Evolutionary conservation across 768 basidiomycete genomes (phyloP).

Genomic region (Multifurca ochricompacta): DNA sequence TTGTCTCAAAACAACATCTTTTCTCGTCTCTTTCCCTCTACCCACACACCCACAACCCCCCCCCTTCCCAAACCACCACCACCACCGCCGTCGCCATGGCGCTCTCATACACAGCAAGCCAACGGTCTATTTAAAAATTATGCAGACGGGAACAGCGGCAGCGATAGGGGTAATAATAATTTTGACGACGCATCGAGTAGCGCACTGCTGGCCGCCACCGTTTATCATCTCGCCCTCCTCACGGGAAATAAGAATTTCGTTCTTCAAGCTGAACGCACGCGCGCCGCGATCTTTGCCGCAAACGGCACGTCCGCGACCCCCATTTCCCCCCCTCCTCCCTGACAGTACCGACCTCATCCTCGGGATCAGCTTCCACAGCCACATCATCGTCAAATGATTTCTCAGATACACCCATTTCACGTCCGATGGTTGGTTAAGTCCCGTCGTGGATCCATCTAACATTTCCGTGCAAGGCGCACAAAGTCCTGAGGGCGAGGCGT

Average conservation of each 20-base stretch:
- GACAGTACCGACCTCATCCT: slow-evolving; percentile 5
- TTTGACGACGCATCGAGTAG: slow-evolving; percentile 73
- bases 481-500: slow-evolving; percentile 75
- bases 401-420: slow-evolving; percentile 36
- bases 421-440: slow-evolving; percentile 56
- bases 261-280: slow-evolving; percentile 48
- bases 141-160: slow-evolving; percentile 40
- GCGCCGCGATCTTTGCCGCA: slow-evolving; percentile 33
- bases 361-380: too few relatives aligned
- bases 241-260: slow-evolving; percentile 42
- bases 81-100: too few relatives aligned
- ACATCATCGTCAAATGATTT: neutral
- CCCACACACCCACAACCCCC: too few relatives aligned
- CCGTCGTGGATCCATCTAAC: slow-evolving; percentile 66
- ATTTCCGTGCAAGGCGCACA: slow-evolving; percentile 39
- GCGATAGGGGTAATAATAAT: slow-evolving; percentile 27
- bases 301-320: neutral
- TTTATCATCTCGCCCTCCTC: slow-evolving; percentile 63
- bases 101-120: slow-evolving; percentile 39
- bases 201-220: slow-evolving; percentile 65
- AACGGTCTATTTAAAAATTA: slow-evolving; percentile 65
- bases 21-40: too few relatives aligned
- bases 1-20: too few relatives aligned
- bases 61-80: neutral
- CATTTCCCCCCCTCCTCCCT: slow-evolving; percentile 20